Conservation (phyloP, 768 basidiomycete genomes). For the Macrocybe gigantea region DNA sequence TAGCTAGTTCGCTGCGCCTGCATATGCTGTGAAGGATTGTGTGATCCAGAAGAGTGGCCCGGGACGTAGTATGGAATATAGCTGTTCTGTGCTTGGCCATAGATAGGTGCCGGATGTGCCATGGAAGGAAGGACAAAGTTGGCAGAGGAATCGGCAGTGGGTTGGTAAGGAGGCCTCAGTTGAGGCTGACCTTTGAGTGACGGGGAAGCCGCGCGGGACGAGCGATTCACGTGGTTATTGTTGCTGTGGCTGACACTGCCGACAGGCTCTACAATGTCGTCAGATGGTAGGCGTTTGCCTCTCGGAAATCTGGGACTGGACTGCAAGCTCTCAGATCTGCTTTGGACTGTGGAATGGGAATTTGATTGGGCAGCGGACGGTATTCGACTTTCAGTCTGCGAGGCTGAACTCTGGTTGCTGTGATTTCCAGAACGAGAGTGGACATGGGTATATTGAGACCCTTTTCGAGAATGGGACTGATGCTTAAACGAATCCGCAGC, state of each 20-base stretch:
- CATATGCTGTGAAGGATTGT: too few species aligned
- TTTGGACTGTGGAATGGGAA: conserved; percentile 39
- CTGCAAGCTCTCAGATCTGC: conserved; percentile 38
- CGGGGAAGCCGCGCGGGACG: not conserved
- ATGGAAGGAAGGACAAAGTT: too few species aligned
- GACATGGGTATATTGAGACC: conserved; percentile 4
- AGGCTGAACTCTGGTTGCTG: conserved; percentile 2
- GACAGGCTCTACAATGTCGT: conserved; percentile 14
- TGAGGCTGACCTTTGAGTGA: not conserved
- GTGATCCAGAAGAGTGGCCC: too few species aligned
- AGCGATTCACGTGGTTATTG: not conserved
- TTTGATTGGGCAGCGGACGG: conserved; percentile 19
- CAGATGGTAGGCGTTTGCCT: conserved; percentile 35
- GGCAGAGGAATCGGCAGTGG: too few species aligned
- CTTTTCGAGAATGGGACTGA: conserved; percentile 19
- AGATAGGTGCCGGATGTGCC: too few species aligned
- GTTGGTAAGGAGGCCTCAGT: too few species aligned
- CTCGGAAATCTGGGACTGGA: conserved; percentile 43
- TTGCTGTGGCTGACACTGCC: not conserved
- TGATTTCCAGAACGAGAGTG: conserved; percentile 2
- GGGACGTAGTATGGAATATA: too few species aligned
- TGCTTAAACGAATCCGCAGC: conserved; percentile 31
- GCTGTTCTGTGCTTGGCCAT: too few species aligned
- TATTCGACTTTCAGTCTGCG: conserved; percentile 10
- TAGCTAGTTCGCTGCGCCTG: too few species aligned